Evolutionary conservation across 192 early-diverging fungal species (phyloP).

Genomic region (Coemansia sp.): DNA sequence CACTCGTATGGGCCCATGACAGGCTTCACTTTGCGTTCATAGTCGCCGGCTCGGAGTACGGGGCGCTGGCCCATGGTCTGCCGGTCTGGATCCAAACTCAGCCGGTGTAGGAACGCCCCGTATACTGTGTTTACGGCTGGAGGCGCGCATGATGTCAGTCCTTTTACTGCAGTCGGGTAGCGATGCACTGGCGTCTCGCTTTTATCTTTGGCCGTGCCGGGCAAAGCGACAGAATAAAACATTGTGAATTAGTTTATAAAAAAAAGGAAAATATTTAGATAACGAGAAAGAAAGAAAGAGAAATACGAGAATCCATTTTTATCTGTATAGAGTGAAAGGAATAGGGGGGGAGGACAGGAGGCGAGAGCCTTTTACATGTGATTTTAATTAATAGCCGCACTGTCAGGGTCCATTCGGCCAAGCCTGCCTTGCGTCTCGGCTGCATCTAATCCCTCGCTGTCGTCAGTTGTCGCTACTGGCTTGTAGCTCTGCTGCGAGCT

Average conservation of each 20-base stretch:
- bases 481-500: slow-evolving; percentile 27
- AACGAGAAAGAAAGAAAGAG: neutral
- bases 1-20: slow-evolving; percentile 78
- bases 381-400: neutral
- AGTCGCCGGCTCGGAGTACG: slow-evolving; percentile 60
- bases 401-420: too few relatives aligned
- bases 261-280: neutral
- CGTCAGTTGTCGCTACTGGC: slow-evolving; percentile 8
- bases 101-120: slow-evolving; percentile 65
- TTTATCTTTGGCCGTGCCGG: slow-evolving; percentile 12
- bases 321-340: neutral
- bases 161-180: slow-evolving; percentile 16
- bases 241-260: neutral
- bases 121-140: slow-evolving; percentile 65
- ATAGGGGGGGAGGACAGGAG: neutral
- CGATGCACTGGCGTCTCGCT: slow-evolving; percentile 32
- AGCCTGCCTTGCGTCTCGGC: neutral
- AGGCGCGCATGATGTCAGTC: slow-evolving; percentile 31
- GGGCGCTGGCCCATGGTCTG: slow-evolving; percentile 71
- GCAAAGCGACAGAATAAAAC: slow-evolving; percentile 26
- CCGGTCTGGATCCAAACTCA: slow-evolving; percentile 56
- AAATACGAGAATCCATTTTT: too few relatives aligned
- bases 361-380: neutral
- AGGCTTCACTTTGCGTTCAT: slow-evolving; percentile 72
- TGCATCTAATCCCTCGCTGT: neutral